Evolutionary conservation across 495 filamentous ascomycete genomes (phyloP).

Genomic region (Penicillium malachiteum): DNA sequence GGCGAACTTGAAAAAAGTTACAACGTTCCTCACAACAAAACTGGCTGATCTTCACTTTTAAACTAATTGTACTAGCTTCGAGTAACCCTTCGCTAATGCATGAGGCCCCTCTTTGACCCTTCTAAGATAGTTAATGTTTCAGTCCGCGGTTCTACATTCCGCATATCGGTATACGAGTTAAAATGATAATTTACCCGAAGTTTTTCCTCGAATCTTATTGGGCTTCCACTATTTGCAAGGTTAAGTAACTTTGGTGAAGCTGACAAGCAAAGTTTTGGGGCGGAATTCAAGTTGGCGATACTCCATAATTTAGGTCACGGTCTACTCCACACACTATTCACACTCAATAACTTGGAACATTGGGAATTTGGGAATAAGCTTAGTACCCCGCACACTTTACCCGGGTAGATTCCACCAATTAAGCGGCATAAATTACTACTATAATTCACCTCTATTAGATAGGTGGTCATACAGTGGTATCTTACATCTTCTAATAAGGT

Average conservation of each 20-base stretch:
- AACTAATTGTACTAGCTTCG: not conserved
- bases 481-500: too few species aligned
- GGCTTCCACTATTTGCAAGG: too few species aligned
- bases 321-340: too few species aligned
- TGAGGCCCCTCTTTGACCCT: not conserved
- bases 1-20: not conserved
- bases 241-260: not conserved
- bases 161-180: not conserved
- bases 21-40: not conserved
- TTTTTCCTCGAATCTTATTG: not conserved
- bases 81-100: not conserved
- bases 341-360: too few species aligned
- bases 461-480: too few species aligned
- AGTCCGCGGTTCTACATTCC: not conserved
- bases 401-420: too few species aligned
- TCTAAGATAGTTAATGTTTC: not conserved
- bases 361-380: too few species aligned
- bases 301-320: too few species aligned
- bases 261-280: not conserved
- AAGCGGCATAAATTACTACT: too few species aligned
- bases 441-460: too few species aligned
- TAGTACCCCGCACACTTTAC: too few species aligned
- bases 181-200: not conserved
- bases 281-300: not conserved
- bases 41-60: not conserved